These are phyloP conservation scores for Candida stauntonica DNA, from an alignment of 805 yeast species.

Conservation along the genomic window DNA sequence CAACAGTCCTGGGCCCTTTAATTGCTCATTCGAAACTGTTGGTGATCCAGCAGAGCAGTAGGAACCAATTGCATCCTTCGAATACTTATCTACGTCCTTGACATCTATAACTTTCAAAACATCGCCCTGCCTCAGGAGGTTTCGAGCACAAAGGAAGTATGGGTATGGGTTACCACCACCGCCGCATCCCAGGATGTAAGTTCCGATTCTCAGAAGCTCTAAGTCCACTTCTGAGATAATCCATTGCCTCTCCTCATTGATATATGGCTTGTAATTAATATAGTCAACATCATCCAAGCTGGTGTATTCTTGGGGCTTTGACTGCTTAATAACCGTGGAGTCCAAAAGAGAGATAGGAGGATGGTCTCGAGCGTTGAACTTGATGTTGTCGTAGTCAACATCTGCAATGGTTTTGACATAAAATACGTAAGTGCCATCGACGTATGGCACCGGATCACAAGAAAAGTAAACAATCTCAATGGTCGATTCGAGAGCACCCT, in stretches of 20 bases:
- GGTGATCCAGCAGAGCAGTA: conserved; percentile 28
- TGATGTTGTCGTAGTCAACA: conserved; percentile 24
- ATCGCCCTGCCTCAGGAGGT: conserved; percentile 33
- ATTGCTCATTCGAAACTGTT: conserved; percentile 26
- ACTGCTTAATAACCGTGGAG: conserved; percentile 4
- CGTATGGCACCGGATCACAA: conserved; percentile 30
- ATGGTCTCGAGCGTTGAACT: conserved; percentile 9
- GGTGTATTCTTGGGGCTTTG: conserved; percentile 1
- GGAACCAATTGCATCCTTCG: conserved; percentile 28
- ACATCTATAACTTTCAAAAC: conserved; percentile 32
- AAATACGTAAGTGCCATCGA: conserved; percentile 26
- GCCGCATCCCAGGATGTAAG: conserved; percentile 46
- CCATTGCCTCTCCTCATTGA: conserved; percentile 25
- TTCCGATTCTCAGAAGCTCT: conserved; percentile 40
- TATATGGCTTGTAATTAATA: conserved; percentile 15
- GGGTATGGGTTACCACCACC: conserved; percentile 50
- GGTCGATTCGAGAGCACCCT: conserved; percentile 26
- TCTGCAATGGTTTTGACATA: conserved; percentile 21
- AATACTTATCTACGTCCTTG: conserved; percentile 10
- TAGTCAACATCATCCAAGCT: conserved; percentile 24
- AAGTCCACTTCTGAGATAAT: conserved; percentile 28
- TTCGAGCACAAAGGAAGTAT: conserved; percentile 32
- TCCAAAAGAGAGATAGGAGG: neutral
- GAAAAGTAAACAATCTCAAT: conserved; percentile 24
- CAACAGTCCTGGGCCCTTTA: conserved; percentile 32